Conservation (phyloP, 352 stramenopile species). For the Thraustochytrium striatum region DNA sequence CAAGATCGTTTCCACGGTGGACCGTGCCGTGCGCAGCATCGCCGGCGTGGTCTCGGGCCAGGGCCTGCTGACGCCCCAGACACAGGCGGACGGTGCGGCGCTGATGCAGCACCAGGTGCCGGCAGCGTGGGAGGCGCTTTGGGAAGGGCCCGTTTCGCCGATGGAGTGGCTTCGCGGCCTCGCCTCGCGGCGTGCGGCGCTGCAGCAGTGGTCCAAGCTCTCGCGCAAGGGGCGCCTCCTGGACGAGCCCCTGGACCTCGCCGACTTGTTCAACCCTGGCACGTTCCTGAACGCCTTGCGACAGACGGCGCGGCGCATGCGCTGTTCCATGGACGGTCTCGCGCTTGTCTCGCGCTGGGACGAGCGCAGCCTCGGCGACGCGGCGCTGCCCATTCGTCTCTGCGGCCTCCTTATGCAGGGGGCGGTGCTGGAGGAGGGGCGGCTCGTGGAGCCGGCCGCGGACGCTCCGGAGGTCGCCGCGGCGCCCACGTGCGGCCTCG, state of each 20-base stretch:
- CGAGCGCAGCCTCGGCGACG: slow-evolving; percentile 49
- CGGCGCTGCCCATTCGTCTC: slow-evolving; percentile 55
- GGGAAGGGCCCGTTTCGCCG: slow-evolving; percentile 52
- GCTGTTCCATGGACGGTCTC: slow-evolving; percentile 81
- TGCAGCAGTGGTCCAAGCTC: slow-evolving; percentile 70
- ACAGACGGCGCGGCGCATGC: slow-evolving; percentile 73
- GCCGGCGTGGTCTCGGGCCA: background rate
- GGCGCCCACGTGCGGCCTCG: slow-evolving; percentile 72
- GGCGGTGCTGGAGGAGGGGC: slow-evolving; percentile 66
- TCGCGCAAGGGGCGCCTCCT: slow-evolving; percentile 60
- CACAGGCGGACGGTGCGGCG: slow-evolving; percentile 68
- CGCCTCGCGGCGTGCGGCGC: slow-evolving; percentile 69
- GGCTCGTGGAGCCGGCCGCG: slow-evolving; percentile 68
- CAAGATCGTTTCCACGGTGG: background rate
- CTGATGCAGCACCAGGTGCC: slow-evolving; percentile 71
- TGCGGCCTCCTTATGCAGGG: slow-evolving; percentile 74
- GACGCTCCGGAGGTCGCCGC: slow-evolving; percentile 74
- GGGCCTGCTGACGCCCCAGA: slow-evolving; percentile 73
- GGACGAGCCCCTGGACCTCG: slow-evolving; percentile 70
- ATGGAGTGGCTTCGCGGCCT: slow-evolving; percentile 71
- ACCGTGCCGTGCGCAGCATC: background rate
- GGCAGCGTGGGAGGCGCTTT: slow-evolving; percentile 61
- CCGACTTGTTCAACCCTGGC: slow-evolving; percentile 80
- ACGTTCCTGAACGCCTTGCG: slow-evolving; percentile 89
- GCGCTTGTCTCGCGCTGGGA: slow-evolving; percentile 81